Evolutionary conservation across 805 yeast species (phyloP).

Genomic region (Babjeviella inositovora): DNA sequence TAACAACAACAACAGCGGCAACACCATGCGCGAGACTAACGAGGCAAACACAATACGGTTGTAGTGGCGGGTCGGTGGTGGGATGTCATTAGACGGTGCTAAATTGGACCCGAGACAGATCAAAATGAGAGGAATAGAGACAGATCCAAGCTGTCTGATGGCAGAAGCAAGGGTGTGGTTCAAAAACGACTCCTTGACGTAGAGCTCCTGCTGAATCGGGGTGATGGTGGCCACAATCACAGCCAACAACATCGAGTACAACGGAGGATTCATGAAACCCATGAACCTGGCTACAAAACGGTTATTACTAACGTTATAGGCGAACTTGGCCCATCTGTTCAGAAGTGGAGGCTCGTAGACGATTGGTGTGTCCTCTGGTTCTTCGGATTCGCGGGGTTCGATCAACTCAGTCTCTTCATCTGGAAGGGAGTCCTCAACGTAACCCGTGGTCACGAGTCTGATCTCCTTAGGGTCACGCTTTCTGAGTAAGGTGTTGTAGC

Average conservation of each 20-base stretch:
- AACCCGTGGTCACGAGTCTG: conserved; percentile 7
- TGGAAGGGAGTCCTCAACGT: neutral
- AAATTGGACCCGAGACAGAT: conserved; percentile 70
- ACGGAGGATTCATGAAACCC: conserved; percentile 63
- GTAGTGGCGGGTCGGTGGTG: conserved; percentile 49
- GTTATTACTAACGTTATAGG: too few relatives aligned
- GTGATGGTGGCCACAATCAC: conserved; percentile 58
- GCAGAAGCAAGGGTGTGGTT: conserved; percentile 52
- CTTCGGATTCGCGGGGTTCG: too few relatives aligned
- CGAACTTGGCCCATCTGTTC: too few relatives aligned
- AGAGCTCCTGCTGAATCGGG: conserved; percentile 36
- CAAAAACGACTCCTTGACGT: conserved; percentile 40
- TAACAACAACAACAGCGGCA: conserved; percentile 51
- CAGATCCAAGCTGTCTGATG: conserved; percentile 50
- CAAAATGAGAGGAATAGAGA: conserved; percentile 63
- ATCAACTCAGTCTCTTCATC: conserved; percentile 3
- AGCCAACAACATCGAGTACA: conserved; percentile 60
- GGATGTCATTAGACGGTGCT: conserved; percentile 51
- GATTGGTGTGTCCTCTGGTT: too few relatives aligned
- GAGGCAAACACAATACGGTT: conserved; percentile 53
- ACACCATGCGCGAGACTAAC: conserved; percentile 59
- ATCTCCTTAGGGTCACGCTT: conserved; percentile 24
- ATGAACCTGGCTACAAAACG: conserved; percentile 9
- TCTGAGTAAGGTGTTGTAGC: conserved; percentile 53
- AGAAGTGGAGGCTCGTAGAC: too few relatives aligned